Conservation (phyloP, 2,329 filamentous ascomycete genomes). For the Cephalotrichum gorgonifer region DNA sequence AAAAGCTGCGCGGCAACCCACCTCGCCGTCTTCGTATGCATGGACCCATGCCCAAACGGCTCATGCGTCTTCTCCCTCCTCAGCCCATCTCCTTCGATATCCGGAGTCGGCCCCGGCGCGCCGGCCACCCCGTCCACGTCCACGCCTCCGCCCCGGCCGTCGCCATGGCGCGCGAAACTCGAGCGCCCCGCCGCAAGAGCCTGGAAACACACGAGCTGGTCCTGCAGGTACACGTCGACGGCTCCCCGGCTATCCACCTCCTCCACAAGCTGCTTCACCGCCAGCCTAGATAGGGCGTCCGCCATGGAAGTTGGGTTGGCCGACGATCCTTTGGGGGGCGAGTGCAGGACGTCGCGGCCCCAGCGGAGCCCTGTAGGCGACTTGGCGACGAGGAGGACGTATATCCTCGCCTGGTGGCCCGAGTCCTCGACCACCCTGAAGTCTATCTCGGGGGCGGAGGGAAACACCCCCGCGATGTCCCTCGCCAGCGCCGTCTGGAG, state of each 20-base stretch:
- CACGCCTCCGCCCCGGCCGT: slow-evolving; percentile 8
- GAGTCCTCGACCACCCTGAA: slow-evolving; percentile 42
- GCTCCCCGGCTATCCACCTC: slow-evolving; percentile 34
- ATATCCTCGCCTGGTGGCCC: slow-evolving; percentile 37
- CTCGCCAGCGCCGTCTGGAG: slow-evolving; percentile 28
- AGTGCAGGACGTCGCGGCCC: slow-evolving; percentile 34
- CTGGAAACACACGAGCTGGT: slow-evolving; percentile 52
- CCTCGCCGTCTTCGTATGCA: slow-evolving; percentile 48
- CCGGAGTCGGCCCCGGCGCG: slow-evolving; percentile 18
- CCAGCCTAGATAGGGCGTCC: slow-evolving; percentile 30
- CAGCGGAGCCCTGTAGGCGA: slow-evolving; percentile 33
- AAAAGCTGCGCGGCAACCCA: slow-evolving; percentile 47
- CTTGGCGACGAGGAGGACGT: slow-evolving; percentile 45
- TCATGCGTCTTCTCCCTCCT: slow-evolving; percentile 32
- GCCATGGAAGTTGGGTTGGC: slow-evolving; percentile 15
- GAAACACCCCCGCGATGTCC: slow-evolving; percentile 30
- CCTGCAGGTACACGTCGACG: slow-evolving; percentile 48
- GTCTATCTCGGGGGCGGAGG: slow-evolving; percentile 27
- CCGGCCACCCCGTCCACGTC: slow-evolving; percentile 15
- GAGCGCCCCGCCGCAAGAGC: slow-evolving; percentile 43
- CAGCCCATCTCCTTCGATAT: slow-evolving; percentile 15
- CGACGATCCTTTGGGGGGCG: slow-evolving; percentile 28
- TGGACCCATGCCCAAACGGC: slow-evolving; percentile 46
- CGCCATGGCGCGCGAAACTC: slow-evolving; percentile 26
- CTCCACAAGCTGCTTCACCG: slow-evolving; percentile 32